Evolutionary conservation across 108 stramenopile species (phyloP).

Genomic region (Nitzschia sp.): DNA sequence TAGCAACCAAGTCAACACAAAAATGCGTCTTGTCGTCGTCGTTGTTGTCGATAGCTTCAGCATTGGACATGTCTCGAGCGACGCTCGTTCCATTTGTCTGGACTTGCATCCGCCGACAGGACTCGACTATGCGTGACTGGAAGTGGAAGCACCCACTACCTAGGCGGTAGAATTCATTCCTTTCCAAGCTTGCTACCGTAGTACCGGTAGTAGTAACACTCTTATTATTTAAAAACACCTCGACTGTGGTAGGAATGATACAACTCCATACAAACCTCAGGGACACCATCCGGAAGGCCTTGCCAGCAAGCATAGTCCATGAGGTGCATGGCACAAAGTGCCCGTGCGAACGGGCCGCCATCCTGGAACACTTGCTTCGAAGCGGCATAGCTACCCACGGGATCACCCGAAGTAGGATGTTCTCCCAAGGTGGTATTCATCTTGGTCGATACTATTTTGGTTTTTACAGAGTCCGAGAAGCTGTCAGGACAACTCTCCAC

Average conservation of each 20-base stretch:
- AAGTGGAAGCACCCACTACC: no score
- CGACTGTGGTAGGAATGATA: no score
- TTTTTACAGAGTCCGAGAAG: not conserved
- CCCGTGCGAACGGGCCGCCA: slow-evolving; percentile 17
- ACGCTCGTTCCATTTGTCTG: no score
- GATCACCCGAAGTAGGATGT: slow-evolving; percentile 18
- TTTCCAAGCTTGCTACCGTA: no score
- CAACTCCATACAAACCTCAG: slow-evolving; percentile 12
- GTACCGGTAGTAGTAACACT: no score
- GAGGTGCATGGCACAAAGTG: slow-evolving; percentile 34
- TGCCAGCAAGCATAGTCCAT: slow-evolving; percentile 48
- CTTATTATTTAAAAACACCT: no score
- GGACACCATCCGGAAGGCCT: slow-evolving; percentile 32
- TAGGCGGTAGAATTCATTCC: no score
- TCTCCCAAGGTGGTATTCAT: not conserved
- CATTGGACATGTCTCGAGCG: not conserved
- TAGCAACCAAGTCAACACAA: not conserved
- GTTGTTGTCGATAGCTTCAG: no score
- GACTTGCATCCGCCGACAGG: no score
- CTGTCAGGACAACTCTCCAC: slow-evolving; percentile 7
- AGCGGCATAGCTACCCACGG: slow-evolving; percentile 15
- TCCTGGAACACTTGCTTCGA: slow-evolving; percentile 29
- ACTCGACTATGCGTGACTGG: no score
- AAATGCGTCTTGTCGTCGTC: no score
- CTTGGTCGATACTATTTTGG: not conserved